Base-by-base conservation (phyloP, 108 stramenopile species). In the Schizochytrium sp. region DNA sequence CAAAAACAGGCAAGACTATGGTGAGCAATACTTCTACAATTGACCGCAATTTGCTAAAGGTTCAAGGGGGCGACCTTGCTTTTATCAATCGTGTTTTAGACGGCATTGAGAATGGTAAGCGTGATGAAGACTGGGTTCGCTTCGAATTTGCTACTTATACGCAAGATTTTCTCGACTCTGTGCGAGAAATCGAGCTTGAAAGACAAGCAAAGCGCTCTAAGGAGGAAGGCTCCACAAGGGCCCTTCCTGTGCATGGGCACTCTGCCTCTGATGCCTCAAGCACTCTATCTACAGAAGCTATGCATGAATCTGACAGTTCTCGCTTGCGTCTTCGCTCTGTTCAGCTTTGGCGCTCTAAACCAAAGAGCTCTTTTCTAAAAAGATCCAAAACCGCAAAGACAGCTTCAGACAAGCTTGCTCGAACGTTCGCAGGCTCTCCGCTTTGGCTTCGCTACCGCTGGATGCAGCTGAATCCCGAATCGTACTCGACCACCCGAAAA, bases 371-470 rank as follows among this genome's bases (percentile, higher is more conserved):
- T 7, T 83, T 83, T 28, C 28, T 83, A 40, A 83, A 83, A 53
- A 47, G 76, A 28, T 28, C 28, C 8, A 83, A 83, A 40, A 8
- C 4, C 53, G 45, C 53, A 1, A 17, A 40, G 7, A 47, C 50
- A 10, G 76, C 76, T 42, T 40, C 76, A 10, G 76, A 83, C 38
- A 5, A 10, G 15, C 47, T 83, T 7, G 76, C 76, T 5, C 19
- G 38, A 83, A 83, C 76, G 5, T 83, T 83, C 55, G 76, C 76
- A 13, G 76, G 76, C 19, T 83, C 76, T 40, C 76, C 76, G 4
- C 76, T 83, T 8, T 83, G 76, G 76, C 76, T 83, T 5, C 47
- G 76, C 38, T 83, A 83, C 76, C 47, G 76, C 47, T 83, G 76
- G 76, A 49, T 83, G 28, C 76, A 83, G 40, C 76, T 83, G 50